phyloP scores from a whole-genome alignment of 345 rosid genomes.

The Arabidopsis suecica region DNA sequence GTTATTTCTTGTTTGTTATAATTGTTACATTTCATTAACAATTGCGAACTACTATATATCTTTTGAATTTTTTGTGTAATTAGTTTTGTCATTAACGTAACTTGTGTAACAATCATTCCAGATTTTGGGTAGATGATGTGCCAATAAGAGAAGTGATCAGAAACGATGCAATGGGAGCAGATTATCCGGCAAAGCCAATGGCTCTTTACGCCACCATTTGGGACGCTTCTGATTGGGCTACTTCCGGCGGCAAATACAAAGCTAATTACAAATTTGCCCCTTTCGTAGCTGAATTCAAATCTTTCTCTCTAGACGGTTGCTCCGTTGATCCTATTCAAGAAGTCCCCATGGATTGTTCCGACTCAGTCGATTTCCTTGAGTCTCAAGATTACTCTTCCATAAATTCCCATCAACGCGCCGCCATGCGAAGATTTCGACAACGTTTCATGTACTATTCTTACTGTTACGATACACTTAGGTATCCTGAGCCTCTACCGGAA shows the following conservation, averaged over 20 bases:
- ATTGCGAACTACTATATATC: not conserved
- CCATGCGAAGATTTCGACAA: slow-evolving; percentile 76
- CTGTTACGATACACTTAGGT: slow-evolving; percentile 73
- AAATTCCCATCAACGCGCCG: slow-evolving; percentile 45
- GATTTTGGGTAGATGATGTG: slow-evolving; percentile 88
- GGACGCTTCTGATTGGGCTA: slow-evolving; percentile 97
- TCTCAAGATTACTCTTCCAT: slow-evolving; percentile 53
- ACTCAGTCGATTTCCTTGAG: slow-evolving; percentile 45
- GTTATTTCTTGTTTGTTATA: not conserved
- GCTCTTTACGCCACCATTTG: slow-evolving; percentile 88
- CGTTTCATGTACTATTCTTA: slow-evolving; percentile 88
- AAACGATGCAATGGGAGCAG: slow-evolving; percentile 70
- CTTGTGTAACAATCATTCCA: slow-evolving; percentile 25
- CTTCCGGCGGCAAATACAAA: slow-evolving; percentile 76
- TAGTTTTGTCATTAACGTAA: not conserved
- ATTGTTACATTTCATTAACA: no score
- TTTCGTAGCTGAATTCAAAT: slow-evolving; percentile 70
- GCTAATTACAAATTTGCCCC: slow-evolving; percentile 81
- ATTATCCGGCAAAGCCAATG: slow-evolving; percentile 93
- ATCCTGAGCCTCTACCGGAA: slow-evolving; percentile 63
- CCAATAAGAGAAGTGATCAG: slow-evolving; percentile 81
- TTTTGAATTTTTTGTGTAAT: not conserved
- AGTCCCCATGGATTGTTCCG: slow-evolving; percentile 48
- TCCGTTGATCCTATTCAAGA: slow-evolving; percentile 65
- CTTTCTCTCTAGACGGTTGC: slow-evolving; percentile 74